phyloP scores from a whole-genome alignment of 2,329 filamentous ascomycete genomes.

The Rhynchosporium graminicola region DNA sequence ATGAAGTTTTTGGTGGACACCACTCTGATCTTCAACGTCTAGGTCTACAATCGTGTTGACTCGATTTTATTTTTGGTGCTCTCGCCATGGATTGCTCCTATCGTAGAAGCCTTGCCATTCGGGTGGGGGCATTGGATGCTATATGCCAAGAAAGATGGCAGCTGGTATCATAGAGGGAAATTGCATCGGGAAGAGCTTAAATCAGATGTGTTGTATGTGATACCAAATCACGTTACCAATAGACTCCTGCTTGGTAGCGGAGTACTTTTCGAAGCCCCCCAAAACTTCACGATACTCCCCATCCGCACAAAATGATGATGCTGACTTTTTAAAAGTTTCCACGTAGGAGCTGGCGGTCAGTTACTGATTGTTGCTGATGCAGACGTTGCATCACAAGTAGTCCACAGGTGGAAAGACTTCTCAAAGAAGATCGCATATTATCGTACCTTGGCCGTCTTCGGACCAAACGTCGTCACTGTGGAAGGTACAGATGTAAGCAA shows the following conservation, averaged over 20 bases:
- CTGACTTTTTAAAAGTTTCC: constrained; percentile 19
- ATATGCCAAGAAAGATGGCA: constrained; percentile 22
- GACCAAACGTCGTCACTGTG: constrained; percentile 68
- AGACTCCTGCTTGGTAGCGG: no score
- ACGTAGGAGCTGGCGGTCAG: constrained; percentile 19
- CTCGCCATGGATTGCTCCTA: constrained; percentile 21
- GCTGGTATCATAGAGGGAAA: constrained; percentile 22
- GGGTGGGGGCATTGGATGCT: constrained; percentile 25
- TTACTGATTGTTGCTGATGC: constrained; percentile 23
- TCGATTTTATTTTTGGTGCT: constrained; percentile 24
- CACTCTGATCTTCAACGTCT: not conserved
- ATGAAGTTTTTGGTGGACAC: not conserved
- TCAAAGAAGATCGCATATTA: constrained; percentile 24
- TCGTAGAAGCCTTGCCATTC: constrained; percentile 24
- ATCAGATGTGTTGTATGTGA: constrained; percentile 23
- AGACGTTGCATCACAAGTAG: constrained; percentile 23
- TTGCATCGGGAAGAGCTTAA: constrained; percentile 21
- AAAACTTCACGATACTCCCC: no score
- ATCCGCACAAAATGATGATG: not conserved
- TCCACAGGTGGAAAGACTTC: constrained; percentile 29
- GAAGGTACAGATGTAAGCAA: constrained; percentile 53
- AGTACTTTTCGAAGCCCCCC: no score
- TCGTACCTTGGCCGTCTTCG: constrained; percentile 43
- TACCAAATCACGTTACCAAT: no score
- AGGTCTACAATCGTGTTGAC: constrained; percentile 15